Base-by-base conservation (phyloP, 2,329 filamentous ascomycete genomes). In the Pestalotiopsis sp. region DNA sequence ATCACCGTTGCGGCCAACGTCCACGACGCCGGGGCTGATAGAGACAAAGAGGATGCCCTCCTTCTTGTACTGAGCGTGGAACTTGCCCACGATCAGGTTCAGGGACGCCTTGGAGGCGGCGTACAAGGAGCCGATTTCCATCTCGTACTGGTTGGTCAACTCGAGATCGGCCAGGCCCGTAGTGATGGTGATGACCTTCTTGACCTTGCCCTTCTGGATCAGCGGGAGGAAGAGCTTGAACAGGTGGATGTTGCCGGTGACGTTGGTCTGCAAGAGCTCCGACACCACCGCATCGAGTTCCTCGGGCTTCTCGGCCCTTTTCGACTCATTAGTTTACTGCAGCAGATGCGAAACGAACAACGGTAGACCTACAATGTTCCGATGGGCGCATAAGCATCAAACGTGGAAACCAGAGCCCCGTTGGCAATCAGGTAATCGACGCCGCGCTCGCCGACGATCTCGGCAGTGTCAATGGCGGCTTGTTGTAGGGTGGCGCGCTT, bases 181-280 rank as follows among this genome's bases (percentile, higher is more conserved):
- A 11, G 83, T 82, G 5, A 90, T 81, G 27, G 81, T 73, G 31
- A 86, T 81, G 27, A 88, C 79, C 73, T 90, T 90, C 74, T 89
- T 90, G 14, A 69, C 73, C 1, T 75, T 74, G 5, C 87, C 83
- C 60, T 86, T 83, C 1, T 81, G 76, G 27, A 90, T 76, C 0
- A 89, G 79, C 0, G 88, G 86, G 1, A 86, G 66, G 73, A 87
- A 88, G 2, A 83, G 73, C 70, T 86, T 85, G 74, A 86, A 83
- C 2, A 87, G 79, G 70, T 87, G 80, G 67, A 89, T 78, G 61
- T 84, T 82, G 57, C 82, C 86, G 5, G 87, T 63, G 4, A 86
- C 83, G 68, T 90, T 90, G 71, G 31, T 36, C 31, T 36, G 31
- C 31, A 7, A 36, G 31, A 36, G 31, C 31, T 36, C 31, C 6